These are phyloP conservation scores for Plasmodium malariae DNA, from an alignment of 169 alveolate genomes.

Conservation along the genomic window DNA sequence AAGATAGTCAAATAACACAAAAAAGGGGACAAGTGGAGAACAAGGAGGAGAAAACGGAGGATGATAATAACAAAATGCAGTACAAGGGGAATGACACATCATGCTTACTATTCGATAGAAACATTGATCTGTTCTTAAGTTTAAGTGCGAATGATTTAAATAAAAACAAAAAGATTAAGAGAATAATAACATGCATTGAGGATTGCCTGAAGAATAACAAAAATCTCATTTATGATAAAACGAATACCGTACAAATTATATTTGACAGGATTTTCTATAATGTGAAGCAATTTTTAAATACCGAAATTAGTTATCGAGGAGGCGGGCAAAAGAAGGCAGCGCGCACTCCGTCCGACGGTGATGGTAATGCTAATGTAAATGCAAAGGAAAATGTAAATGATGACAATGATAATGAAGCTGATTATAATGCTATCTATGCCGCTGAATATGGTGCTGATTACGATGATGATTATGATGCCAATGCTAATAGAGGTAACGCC, in stretches of 20 bases:
- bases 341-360: neutral
- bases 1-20: neutral
- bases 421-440: neutral
- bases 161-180: constrained; percentile 51
- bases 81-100: neutral
- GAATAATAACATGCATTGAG: constrained; percentile 28
- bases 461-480: too few relatives aligned
- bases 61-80: neutral
- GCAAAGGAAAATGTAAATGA: neutral
- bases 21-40: too few relatives aligned
- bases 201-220: constrained; percentile 44
- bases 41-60: neutral
- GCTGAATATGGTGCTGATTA: too few relatives aligned
- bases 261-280: constrained; percentile 38
- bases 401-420: neutral
- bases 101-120: constrained; percentile 2
- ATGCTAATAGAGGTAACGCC: too few relatives aligned
- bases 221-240: constrained; percentile 19
- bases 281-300: constrained; percentile 16
- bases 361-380: neutral
- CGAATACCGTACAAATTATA: constrained; percentile 5
- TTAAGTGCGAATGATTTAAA: constrained; percentile 29
- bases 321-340: neutral
- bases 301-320: constrained; percentile 50
- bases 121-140: constrained; percentile 30